Evolutionary conservation across 345 rosid species (phyloP).

Genomic region (Hypericum androsaemum): DNA sequence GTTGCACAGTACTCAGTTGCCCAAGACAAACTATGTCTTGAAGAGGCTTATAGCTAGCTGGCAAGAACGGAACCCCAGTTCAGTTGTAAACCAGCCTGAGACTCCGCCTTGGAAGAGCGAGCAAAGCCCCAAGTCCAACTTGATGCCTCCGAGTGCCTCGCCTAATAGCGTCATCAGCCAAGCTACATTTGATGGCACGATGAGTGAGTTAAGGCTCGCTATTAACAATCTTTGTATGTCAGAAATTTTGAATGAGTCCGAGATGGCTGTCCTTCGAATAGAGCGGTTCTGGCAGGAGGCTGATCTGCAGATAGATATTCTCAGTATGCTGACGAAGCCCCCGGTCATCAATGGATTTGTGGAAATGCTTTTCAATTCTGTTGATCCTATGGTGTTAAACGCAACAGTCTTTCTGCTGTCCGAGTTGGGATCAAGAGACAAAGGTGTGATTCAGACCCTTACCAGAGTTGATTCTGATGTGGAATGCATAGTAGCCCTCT

Average conservation of each 20-base stretch:
- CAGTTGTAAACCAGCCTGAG: conserved; percentile 12
- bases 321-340: conserved; percentile 44
- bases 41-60: conserved; percentile 61
- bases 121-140: conserved; percentile 15
- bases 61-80: conserved; percentile 37
- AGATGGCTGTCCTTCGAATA: conserved; percentile 50
- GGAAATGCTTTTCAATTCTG: conserved; percentile 62
- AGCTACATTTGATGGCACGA: conserved; percentile 38
- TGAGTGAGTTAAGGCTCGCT: conserved; percentile 35
- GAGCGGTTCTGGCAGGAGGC: conserved; percentile 47
- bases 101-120: conserved; percentile 15
- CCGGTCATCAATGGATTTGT: conserved; percentile 54
- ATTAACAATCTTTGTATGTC: conserved; percentile 50
- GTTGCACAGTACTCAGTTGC: conserved; percentile 41
- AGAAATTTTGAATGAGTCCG: conserved; percentile 46
- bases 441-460: conserved; percentile 48
- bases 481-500: conserved; percentile 45
- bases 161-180: conserved; percentile 44
- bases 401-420: conserved; percentile 50
- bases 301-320: conserved; percentile 28
- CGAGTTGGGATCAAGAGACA: conserved; percentile 61
- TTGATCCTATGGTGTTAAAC: conserved; percentile 32
- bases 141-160: conserved; percentile 25
- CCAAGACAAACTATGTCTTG: conserved; percentile 58
- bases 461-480: conserved; percentile 58